phyloP scores from a whole-genome alignment of 441 rosid species.

The Kokia cookei region DNA sequence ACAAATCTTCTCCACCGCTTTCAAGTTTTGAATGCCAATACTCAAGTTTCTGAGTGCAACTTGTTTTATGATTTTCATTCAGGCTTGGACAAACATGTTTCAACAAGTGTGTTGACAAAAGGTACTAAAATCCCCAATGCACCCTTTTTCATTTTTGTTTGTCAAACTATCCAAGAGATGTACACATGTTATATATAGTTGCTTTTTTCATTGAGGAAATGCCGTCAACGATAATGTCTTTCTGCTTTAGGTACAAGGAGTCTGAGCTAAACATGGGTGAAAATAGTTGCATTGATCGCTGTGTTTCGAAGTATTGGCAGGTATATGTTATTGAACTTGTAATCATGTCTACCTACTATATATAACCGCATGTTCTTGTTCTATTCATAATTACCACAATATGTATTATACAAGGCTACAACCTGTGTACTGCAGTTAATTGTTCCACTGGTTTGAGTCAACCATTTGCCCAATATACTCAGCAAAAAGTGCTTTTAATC shows the following conservation, averaged over 20 bases:
- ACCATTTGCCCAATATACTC: background rate
- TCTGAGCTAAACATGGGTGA: conserved; percentile 96
- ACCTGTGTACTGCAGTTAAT: background rate
- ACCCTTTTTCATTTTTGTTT: background rate
- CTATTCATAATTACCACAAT: background rate
- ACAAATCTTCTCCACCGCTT: background rate
- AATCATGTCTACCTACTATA: background rate
- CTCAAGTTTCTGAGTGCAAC: conserved; percentile 2
- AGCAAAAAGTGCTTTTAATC: no score
- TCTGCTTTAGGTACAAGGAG: conserved; percentile 72
- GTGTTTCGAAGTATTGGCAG: conserved; percentile 95
- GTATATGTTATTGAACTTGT: conserved; percentile 20
- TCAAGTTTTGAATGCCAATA: background rate
- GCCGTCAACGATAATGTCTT: background rate
- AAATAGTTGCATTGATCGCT: conserved; percentile 97
- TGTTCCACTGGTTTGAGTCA: background rate
- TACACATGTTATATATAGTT: background rate
- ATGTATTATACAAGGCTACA: background rate
- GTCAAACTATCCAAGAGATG: background rate
- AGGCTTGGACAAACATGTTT: conserved; percentile 94
- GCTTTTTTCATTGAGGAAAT: background rate
- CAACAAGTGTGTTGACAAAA: conserved; percentile 86
- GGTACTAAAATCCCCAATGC: conserved; percentile 29
- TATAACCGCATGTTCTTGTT: background rate
- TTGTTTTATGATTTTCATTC: conserved; percentile 18